Evolutionary conservation across 768 basidiomycete species (phyloP), one percentile per base, ranked within the genome.

Genomic region (Mrakia blollopis): DNA sequence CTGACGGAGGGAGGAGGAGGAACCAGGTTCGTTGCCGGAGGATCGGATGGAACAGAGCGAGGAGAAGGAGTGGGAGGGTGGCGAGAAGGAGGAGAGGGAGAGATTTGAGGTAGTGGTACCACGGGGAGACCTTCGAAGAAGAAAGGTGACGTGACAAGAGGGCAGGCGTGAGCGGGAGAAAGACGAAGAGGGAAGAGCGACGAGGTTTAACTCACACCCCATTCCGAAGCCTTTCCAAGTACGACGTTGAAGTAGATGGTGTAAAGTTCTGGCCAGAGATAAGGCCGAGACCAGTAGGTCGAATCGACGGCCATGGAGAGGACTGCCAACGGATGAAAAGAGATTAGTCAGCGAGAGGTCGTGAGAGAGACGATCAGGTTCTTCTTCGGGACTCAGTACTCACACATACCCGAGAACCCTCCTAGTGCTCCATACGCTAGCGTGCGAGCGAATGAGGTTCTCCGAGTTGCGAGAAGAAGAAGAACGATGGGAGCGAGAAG

Each of bases 201-300:
- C 74, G 68, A 68, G 8, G 25, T 0, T 13, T 0, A 10, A 87
- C 91, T 79, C 83, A 96, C 93, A 79, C 97, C 97, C 97, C 97
- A 99, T 32, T 94, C 89, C 0, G 89, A 85, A 37, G 91, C 90
- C 82, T 96, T 94, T 21, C 94, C 94, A 81, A 93, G 83, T 8
- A 90, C 85, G 35, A 98, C 88, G 81, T 98, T 99, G 85, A 93
- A 99, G 79, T 89, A 89, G 16, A 95, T 79, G 0, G 88, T 87
- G 1, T 88, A 86, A 23, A 92, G 85, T 82, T 98, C 97, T 0
- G 97, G 95, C 95, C 94, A 98, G 0, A 95, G 81, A 37, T 32
- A 71, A 7, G 88, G 86, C 80, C 81, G 79, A 50, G 50, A 81
- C 94, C 96, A 98, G 83, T 96, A 91, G 84, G 91, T 91, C 0